Evolutionary conservation across 176 grass and related monocot genomes (phyloP), one percentile per base, ranked within the genome.

Genomic region (Hordeum marinum): DNA sequence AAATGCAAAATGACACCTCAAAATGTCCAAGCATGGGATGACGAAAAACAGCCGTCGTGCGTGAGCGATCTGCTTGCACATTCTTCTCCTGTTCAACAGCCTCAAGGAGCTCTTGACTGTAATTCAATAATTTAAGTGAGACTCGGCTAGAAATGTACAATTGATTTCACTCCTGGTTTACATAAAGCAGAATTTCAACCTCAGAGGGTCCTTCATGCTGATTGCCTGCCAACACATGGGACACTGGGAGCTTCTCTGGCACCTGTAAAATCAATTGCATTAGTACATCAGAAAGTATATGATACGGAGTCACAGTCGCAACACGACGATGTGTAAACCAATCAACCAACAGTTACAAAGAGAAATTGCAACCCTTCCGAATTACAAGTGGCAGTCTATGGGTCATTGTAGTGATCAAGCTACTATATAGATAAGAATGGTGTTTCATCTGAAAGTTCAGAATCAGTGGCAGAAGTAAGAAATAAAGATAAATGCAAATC

Each of bases 161-260:
- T 27, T 37, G 86, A 48, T 60, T 21, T 72, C 3, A 48, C 75
- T 59, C 31, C 70, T 34, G 61, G 24, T n/a, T 80, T 15, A 62
- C 57, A 77, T 14, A 70, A 12, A 77, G 14, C 39, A 17, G 66
- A 80, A 73, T 68, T 63, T 80, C 63, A 78, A 97, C 95, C 92
- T 92, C 66, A 90, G 78, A 55, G 92, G 75, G 89, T 97, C 92
- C 83, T 97, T 97, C 88, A 97, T 91, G 88, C 86, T 93, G 85
- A 97, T 94, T 66, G 90, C 59, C 61, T 97, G 95, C 95, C 92
- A 94, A 81, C 95, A 97, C 95, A 94, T 97, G 31, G 95, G 95
- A 82, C 95, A 97, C 43, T 93, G 92, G 82, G 95, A 97, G 81
- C 95, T 97, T 92, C 95, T 97, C 89, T 97, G 95, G 80, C 90